Conservation (phyloP, 2,329 filamentous ascomycete species). For the Falciphora oryzae region DNA sequence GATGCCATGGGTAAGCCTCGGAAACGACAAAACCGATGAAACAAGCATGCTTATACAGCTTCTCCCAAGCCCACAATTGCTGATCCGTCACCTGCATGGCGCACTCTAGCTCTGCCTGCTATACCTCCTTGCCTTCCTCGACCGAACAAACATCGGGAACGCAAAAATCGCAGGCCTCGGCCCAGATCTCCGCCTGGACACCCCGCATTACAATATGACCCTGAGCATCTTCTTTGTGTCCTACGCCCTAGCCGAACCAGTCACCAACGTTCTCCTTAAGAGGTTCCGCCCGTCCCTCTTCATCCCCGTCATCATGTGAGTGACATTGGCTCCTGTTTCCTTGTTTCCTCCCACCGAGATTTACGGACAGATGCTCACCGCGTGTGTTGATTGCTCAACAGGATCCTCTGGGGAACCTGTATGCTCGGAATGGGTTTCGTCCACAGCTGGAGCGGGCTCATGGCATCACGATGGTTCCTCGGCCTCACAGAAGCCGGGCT, state of each 20-base stretch:
- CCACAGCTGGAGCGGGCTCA: constrained; percentile 56
- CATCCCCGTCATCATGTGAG: constrained; percentile 73
- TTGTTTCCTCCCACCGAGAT: background rate
- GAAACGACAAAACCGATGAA: background rate
- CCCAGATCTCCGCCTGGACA: constrained; percentile 54
- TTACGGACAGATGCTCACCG: background rate
- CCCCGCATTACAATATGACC: constrained; percentile 64
- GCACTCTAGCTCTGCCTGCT: constrained; percentile 54
- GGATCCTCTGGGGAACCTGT: constrained; percentile 58
- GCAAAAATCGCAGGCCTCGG: constrained; percentile 54
- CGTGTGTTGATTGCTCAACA: constrained; percentile 20
- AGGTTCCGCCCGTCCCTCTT: constrained; percentile 70
- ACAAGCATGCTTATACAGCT: background rate
- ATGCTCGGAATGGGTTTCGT: constrained; percentile 68
- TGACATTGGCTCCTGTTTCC: constrained; percentile 17
- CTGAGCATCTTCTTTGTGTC: constrained; percentile 84
- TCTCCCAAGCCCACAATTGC: background rate
- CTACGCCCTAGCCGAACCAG: constrained; percentile 71
- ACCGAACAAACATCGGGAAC: constrained; percentile 71
- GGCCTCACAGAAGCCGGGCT: constrained; percentile 70
- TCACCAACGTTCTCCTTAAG: constrained; percentile 79
- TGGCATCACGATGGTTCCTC: constrained; percentile 65
- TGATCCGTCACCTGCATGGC: background rate
- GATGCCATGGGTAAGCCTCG: constrained; percentile 28
- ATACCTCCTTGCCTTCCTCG: constrained; percentile 69